These are phyloP conservation scores for Cadophora sp. DNA, from an alignment of 2,329 filamentous ascomycete genomes.

Conservation along the genomic window DNA sequence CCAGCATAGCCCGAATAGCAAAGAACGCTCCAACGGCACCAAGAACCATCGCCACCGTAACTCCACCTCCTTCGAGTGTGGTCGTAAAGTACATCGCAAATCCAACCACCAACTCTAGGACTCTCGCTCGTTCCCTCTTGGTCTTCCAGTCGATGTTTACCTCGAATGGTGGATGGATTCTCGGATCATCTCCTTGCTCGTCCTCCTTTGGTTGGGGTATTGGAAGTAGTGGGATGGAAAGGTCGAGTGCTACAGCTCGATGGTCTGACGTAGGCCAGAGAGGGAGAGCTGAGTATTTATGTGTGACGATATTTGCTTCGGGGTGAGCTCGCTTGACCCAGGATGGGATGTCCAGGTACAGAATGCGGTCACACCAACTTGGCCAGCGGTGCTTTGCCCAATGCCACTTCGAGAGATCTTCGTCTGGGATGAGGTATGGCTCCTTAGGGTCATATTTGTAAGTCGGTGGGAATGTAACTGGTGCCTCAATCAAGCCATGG, in stretches of 20 bases:
- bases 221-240: conserved; percentile 65
- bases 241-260: conserved; percentile 77
- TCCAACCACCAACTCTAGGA: conserved; percentile 66
- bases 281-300: conserved; percentile 76
- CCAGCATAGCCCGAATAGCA: conserved; percentile 37
- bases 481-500: conserved; percentile 78
- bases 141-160: conserved; percentile 63
- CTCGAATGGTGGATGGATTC: conserved; percentile 59
- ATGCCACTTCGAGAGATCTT: conserved; percentile 61
- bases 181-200: conserved; percentile 46
- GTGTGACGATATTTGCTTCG: conserved; percentile 58
- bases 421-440: conserved; percentile 49
- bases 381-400: conserved; percentile 89
- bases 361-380: conserved; percentile 90
- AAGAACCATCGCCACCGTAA: conserved; percentile 40
- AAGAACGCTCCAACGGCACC: conserved; percentile 43
- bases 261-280: conserved; percentile 87
- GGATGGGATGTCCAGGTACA: conserved; percentile 71
- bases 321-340: conserved; percentile 52
- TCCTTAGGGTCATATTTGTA: conserved; percentile 79
- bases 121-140: conserved; percentile 59
- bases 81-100: conserved; percentile 53
- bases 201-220: conserved; percentile 47
- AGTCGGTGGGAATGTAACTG: conserved; percentile 83
- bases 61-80: conserved; percentile 43